phyloP scores from a whole-genome alignment of 164 flowering plant genomes.

The Chimonanthus salicifolius region DNA sequence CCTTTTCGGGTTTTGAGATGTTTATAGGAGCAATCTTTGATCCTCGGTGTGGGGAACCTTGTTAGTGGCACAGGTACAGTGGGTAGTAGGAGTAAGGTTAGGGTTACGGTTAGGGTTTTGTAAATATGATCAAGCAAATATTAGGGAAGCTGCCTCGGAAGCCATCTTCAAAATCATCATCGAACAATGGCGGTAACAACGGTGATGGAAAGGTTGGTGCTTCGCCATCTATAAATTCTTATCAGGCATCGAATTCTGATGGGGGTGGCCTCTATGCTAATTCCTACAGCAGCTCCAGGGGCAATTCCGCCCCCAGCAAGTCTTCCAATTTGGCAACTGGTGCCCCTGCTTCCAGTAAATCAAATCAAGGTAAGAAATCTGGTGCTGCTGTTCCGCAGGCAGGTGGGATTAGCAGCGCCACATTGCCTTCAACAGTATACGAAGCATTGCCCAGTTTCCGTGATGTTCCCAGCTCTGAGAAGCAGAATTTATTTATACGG shows the following conservation, averaged over 20 bases:
- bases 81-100: constrained; percentile 9
- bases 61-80: background rate
- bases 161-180: constrained; percentile 59
- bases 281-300: constrained; percentile 22
- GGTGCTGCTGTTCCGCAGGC: constrained; percentile 25
- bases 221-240: constrained; percentile 23
- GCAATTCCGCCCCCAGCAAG: constrained; percentile 26
- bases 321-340: constrained; percentile 21
- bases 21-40: background rate
- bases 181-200: constrained; percentile 22
- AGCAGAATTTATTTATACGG: constrained; percentile 53
- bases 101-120: constrained; percentile 27
- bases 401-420: constrained; percentile 8
- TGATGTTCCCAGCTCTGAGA: constrained; percentile 70
- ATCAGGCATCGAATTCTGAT: constrained; percentile 5
- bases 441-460: constrained; percentile 69
- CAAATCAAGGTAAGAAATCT: constrained; percentile 47
- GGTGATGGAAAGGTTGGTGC: constrained; percentile 25
- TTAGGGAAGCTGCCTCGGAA: constrained; percentile 68
- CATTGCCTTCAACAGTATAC: constrained; percentile 22
- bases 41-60: background rate
- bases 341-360: constrained; percentile 14
- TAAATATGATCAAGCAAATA: constrained; percentile 69
- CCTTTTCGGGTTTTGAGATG: background rate
- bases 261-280: constrained; percentile 21